Conservation (phyloP, 176 grass and related monocot genomes). For the Hsuehochloa calcarea region DNA sequence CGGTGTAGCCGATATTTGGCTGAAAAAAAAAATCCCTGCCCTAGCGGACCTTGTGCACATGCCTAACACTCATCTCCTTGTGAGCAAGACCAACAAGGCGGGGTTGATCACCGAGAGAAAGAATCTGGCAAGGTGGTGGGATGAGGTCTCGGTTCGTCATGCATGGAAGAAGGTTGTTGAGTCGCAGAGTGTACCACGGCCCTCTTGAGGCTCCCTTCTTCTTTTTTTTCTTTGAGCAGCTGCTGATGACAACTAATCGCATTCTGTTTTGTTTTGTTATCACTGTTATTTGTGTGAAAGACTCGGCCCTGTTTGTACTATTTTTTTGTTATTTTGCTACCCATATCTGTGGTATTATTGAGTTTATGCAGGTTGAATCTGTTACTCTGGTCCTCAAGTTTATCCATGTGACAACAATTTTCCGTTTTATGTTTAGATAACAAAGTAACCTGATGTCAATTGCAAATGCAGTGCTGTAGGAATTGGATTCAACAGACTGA, state of each 20-base stretch:
- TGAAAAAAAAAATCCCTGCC: too few relatives aligned
- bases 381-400: constrained; percentile 5
- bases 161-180: constrained; percentile 77
- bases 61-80: constrained; percentile 68
- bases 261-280: constrained; percentile 10
- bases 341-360: background rate
- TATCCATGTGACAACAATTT: background rate
- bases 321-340: constrained; percentile 7
- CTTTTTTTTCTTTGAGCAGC: background rate
- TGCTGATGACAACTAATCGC: constrained; percentile 1
- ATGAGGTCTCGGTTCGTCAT: constrained; percentile 60
- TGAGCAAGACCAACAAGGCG: constrained; percentile 41
- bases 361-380: constrained; percentile 1
- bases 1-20: too few relatives aligned
- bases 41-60: constrained; percentile 79
- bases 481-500: background rate
- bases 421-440: background rate
- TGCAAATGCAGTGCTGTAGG: background rate
- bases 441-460: background rate
- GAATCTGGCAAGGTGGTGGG: constrained; percentile 86
- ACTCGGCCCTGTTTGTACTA: background rate
- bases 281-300: background rate
- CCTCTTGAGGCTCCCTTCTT: constrained; percentile 24
- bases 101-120: constrained; percentile 59
- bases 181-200: constrained; percentile 45